Base-by-base conservation (phyloP, 2,329 filamentous ascomycete species). In the Lachnellula occidentalis region DNA sequence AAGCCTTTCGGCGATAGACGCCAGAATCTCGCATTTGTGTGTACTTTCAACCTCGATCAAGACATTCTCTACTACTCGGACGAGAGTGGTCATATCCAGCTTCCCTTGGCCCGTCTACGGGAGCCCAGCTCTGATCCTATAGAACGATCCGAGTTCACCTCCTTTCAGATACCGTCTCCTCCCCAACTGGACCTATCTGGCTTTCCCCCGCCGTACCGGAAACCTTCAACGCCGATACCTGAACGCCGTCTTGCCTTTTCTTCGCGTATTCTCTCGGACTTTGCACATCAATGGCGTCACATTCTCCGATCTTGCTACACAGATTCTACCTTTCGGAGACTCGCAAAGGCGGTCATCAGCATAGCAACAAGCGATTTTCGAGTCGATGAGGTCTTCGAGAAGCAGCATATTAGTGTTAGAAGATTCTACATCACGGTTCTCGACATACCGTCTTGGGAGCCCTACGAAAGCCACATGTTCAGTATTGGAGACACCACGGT, bases 1-100 rank as follows among this genome's bases (percentile, higher is more conserved):
- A 56, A 53, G 14, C 56, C 56, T 45, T 58, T 56, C 48, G 56
- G 56, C 17, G 56, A 56, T 39, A 56, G 11, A 42, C 56, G 48
- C 39, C 53, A 58, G 45, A 52, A 34, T 50, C 27, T 55, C 2
- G 31, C 15, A 37, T 46, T 34, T 52, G 46, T 58, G 17, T 58
- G 39, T 45, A 51, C 34, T 14, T 54, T 58, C 31, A 31, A 58
- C 53, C 54, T 58, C 46, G 48, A 50, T 41, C 24, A 54, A 8
- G 54, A 58, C 17, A 24, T 51, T 39, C 45, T 56, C 12, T 43
- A 21, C 27, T 49, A 31, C 36, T 50, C 43, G 24, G 34, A 50
- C 27, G 27, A 45, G 34, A 45, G 27, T 34, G 34, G 31, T 19
- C 21, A 50, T 34, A 49, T 50, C 24, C 22, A 39, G n/a, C 19